Base-by-base conservation (phyloP, 176 grass and related monocot genomes). In the Aegilops sharonensis region DNA sequence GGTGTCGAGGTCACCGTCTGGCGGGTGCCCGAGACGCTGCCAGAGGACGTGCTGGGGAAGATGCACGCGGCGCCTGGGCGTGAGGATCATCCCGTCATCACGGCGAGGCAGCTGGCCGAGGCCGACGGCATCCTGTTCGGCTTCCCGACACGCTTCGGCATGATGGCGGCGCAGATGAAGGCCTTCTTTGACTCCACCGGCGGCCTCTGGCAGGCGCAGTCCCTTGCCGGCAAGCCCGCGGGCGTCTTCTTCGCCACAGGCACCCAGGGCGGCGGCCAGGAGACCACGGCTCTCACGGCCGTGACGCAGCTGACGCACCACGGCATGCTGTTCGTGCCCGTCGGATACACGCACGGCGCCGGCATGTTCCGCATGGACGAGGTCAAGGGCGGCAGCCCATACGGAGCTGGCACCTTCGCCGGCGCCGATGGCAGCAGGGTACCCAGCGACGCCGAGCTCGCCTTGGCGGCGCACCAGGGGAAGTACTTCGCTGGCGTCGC, bases 201-300 rank as follows among this genome's bases (percentile, higher is more conserved):
- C 42, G 42, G 42, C 42, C 42, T 43, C 42, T 43, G 3, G 42
- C 42, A 43, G 42, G 42, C 10, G 42, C 42, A 43, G 86, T 50
- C 78, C 90, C 91, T 95, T 15, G 86, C 91, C n/a, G 91, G 91
- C 8, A 95, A 95, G 81, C 94, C 94, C 8, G 91, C 91, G 34
- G 94, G 91, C 1, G 91, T 95, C 80, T 95, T 95, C 67, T 89
- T 95, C 83, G 89, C 89, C 86, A 95, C 94, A 3, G 94, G 94
- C 45, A 95, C 94, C 12, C 94, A 95, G 85, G 94, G 94, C 35
- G 94, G 94, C n/a, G 94, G 91, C 24, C 94, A 95, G 83, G 94
- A 95, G 84, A 93, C 94, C 64, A 95, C 94, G 5, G 48, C 88
- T 80, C 88, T 92, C 18, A 89, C 87, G 5, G 91, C 87, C 0